Conservation (phyloP, 1,139 yeast species). For the Suhomyces maxii region DNA sequence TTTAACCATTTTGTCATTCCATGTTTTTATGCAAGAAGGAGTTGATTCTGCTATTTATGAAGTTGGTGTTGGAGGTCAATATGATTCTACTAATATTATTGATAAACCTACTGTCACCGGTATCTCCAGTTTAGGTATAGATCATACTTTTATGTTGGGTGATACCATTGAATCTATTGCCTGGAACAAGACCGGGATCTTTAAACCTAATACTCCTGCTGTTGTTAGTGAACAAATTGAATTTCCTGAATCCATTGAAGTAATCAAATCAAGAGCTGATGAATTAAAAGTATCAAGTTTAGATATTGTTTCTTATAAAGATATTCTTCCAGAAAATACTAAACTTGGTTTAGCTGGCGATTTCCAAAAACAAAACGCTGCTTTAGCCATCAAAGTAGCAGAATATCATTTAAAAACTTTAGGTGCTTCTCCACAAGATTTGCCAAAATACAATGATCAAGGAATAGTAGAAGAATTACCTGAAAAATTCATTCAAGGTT, state of each 20-base stretch:
- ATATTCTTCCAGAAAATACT: slow-evolving; percentile 29
- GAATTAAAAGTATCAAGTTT: slow-evolving; percentile 58
- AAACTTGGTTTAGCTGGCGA: slow-evolving; percentile 83
- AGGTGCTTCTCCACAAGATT: slow-evolving; percentile 30
- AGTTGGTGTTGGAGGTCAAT: slow-evolving; percentile 98
- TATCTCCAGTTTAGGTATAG: slow-evolving; percentile 84
- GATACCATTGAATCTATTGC: slow-evolving; percentile 86
- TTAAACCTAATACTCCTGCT: slow-evolving; percentile 68
- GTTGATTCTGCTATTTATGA: slow-evolving; percentile 93
- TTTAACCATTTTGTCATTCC: slow-evolving; percentile 85
- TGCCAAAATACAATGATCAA: slow-evolving; percentile 25
- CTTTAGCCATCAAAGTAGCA: slow-evolving; percentile 79
- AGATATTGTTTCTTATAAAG: slow-evolving; percentile 48
- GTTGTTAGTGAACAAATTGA: slow-evolving; percentile 61
- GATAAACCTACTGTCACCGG: slow-evolving; percentile 83
- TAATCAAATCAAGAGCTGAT: slow-evolving; percentile 60
- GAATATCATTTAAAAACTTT: slow-evolving; percentile 57
- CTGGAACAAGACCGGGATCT: slow-evolving; percentile 96
- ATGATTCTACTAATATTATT: slow-evolving; percentile 89
- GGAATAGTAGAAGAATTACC: slow-evolving; percentile 45
- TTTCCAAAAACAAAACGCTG: slow-evolving; percentile 84
- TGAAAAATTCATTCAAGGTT: slow-evolving; percentile 58
- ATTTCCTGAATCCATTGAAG: slow-evolving; percentile 50
- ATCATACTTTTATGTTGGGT: slow-evolving; percentile 89
- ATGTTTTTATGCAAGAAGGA: slow-evolving; percentile 81